phyloP scores from a whole-genome alignment of 495 filamentous ascomycete species.

The Pyrenula aspistea region DNA sequence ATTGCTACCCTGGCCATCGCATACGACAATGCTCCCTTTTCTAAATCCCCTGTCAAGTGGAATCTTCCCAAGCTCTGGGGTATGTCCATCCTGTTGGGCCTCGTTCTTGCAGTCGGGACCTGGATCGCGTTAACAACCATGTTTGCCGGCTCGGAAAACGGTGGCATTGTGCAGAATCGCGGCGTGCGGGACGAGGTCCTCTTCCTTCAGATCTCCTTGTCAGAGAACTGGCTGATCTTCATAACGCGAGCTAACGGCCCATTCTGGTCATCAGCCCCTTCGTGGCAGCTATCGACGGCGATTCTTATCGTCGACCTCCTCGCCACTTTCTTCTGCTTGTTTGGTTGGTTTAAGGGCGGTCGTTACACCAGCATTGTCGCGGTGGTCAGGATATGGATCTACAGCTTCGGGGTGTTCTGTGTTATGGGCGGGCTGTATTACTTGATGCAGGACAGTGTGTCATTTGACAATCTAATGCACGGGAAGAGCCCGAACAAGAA shows the following conservation, averaged over 20 bases:
- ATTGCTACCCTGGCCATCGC: constrained; percentile 87
- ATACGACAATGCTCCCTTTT: constrained; percentile 87
- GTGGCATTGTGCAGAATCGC: constrained; percentile 78
- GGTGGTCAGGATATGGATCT: constrained; percentile 79
- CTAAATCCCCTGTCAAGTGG: constrained; percentile 82
- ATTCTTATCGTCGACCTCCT: constrained; percentile 71
- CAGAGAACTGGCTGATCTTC: constrained; percentile 95
- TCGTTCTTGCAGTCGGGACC: constrained; percentile 68
- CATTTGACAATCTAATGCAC: constrained; percentile 88
- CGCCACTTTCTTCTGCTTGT: constrained; percentile 71
- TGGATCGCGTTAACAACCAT: constrained; percentile 79
- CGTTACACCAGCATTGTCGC: constrained; percentile 57
- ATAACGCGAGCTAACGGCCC: constrained; percentile 82
- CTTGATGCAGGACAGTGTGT: constrained; percentile 59
- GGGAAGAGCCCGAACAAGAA: constrained; percentile 68
- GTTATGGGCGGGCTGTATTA: constrained; percentile 57
- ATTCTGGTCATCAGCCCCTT: constrained; percentile 76
- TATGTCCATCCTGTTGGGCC: constrained; percentile 71
- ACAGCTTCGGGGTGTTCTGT: constrained; percentile 77
- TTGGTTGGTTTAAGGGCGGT: constrained; percentile 61
- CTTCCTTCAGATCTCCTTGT: constrained; percentile 82
- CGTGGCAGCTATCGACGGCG: constrained; percentile 65
- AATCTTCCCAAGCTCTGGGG: constrained; percentile 89
- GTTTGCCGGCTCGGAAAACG: constrained; percentile 48
- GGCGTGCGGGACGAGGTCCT: constrained; percentile 71